Evolutionary conservation across 129 eudicot species (phyloP), one percentile per base, ranked within the genome.

Genomic region (Tanacetum coccineum): DNA sequence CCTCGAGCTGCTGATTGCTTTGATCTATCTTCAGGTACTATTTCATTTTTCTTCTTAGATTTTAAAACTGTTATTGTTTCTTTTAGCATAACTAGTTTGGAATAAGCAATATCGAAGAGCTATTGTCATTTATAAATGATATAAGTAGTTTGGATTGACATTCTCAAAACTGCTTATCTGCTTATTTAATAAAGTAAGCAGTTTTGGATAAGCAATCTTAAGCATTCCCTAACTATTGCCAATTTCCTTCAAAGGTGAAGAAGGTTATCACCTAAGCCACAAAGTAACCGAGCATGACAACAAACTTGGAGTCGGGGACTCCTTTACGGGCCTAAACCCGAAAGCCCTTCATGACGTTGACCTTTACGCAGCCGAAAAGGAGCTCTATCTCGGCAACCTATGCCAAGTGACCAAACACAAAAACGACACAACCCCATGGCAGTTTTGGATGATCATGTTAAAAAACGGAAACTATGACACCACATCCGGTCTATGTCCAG

Each of bases 1-100:
- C 97, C 97, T 2, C 75, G 97, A 70, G 93, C 95, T 70, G 97
- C 97, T 42, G 97, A 87, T 73, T 91, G 97, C 63, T 85, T 87
- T 68, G 77, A 86, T 79, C 71, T 88, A 26, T 50, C 19, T 45
- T 68, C 64, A 25, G 51, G 56, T 25, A 44, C 45, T 60, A 2
- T 48, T 64, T 22, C 54, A 13, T 32, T 26, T 5, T 68, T 28
- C 21, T 13, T 17, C 3, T 60, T 14, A 10, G 1, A 13, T 15
- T 6, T 15, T 4, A 1, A 32, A 32, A 32, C 30, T 32, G 39
- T 36, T 4, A 3, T 4, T 25, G n/a, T 25, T n/a, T 25, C 9
- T 2, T 53, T 53, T 53, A 57, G 25, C 3, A 36, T 36, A 36
- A 36, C 9, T 36, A 36, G 10, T 36, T 36, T 36, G 42, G 8